Evolutionary conservation across 2,329 filamentous ascomycete genomes (phyloP), one percentile per base, ranked within the genome.

Genomic region (Colletotrichum eremochloae): DNA sequence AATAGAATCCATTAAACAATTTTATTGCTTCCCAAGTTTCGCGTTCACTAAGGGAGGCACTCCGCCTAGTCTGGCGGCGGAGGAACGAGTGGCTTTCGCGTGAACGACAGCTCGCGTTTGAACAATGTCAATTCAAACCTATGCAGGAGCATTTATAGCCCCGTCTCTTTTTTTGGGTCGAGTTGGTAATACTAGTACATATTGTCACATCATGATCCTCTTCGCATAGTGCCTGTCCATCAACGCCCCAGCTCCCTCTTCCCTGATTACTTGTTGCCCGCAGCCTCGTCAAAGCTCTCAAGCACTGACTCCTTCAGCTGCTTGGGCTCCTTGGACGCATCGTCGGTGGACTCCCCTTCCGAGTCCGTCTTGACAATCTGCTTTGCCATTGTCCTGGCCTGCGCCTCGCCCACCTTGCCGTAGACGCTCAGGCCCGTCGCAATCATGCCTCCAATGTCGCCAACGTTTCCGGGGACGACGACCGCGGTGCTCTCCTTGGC

Each of bases 371-470:
- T 75, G 67, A 31, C 53, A 2, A 84, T 71, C 77, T 86, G 86
- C 75, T 87, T 87, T 6, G 91, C 89, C 81, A 93, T 87, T 14
- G 87, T 86, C 80, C 89, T 92, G 36, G 90, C 89, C 82, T 97
- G 94, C 0, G 92, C 90, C 78, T 96, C 90, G 76, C 91, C 94
- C 56, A 99, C 94, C 81, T 97, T 98, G 71, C 96, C 94, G 81
- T 97, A 99, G 24, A 99, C 95, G 67, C 95, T 93, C 87, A 99
- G 91, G 2, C 95, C 96, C 24, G 94, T 97, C 50, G 96, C 95
- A 81, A 99, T 98, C 95, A 99, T 97, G 76, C 94, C 91, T 67
- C 94, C 93, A 77, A 99, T 95, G 80, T 99, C 96, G 73, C 96
- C 96, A 48, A 99, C 94, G 79, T 99, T 98, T 14, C 96, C 96